Evolutionary conservation across 371 early-diverging fungal genomes (phyloP).

Genomic region (Funneliformis caledonium): DNA sequence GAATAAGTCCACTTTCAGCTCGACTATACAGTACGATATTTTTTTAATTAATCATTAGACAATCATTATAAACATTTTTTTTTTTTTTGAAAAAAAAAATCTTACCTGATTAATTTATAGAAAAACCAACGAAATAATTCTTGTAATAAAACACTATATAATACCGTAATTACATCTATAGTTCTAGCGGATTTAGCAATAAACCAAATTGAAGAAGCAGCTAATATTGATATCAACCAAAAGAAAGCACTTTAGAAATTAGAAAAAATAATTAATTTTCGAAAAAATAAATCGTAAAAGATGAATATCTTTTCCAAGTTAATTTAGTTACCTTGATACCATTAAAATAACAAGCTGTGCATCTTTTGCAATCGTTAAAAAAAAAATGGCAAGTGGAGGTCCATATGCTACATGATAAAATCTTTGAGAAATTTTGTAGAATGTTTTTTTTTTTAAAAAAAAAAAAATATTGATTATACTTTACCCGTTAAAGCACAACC

Average conservation of each 20-base stretch:
- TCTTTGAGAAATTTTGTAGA: background rate
- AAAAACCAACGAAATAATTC: slow-evolving; percentile 70
- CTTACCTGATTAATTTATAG: slow-evolving; percentile 56
- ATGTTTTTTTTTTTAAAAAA: background rate
- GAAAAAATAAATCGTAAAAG: background rate
- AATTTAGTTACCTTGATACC: slow-evolving; percentile 64
- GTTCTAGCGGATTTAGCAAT: slow-evolving; percentile 49
- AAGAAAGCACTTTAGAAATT: slow-evolving; percentile 66
- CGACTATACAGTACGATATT: slow-evolving; percentile 44
- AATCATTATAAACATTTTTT: background rate
- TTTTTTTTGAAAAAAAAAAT: background rate
- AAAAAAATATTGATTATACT: background rate
- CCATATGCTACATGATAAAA: slow-evolving; percentile 60
- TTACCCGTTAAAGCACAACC: slow-evolving; percentile 62
- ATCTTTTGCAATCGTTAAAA: slow-evolving; percentile 66
- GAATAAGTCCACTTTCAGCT: slow-evolving; percentile 63
- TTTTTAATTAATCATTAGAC: background rate
- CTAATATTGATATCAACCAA: slow-evolving; percentile 70
- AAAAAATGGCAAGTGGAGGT: slow-evolving; percentile 72
- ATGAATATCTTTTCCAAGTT: background rate
- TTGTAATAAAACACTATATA: slow-evolving; percentile 66
- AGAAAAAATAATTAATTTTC: slow-evolving; percentile 1
- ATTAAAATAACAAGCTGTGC: slow-evolving; percentile 72
- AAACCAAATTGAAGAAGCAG: slow-evolving; percentile 76
- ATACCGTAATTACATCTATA: slow-evolving; percentile 53